A percentile compares a stretch with the other conserved stretches of the same genome.
Evolutionary conservation across 1,284 basidiomycete species (phyloP).

Genomic region (Trichosporon asahii): DNA sequence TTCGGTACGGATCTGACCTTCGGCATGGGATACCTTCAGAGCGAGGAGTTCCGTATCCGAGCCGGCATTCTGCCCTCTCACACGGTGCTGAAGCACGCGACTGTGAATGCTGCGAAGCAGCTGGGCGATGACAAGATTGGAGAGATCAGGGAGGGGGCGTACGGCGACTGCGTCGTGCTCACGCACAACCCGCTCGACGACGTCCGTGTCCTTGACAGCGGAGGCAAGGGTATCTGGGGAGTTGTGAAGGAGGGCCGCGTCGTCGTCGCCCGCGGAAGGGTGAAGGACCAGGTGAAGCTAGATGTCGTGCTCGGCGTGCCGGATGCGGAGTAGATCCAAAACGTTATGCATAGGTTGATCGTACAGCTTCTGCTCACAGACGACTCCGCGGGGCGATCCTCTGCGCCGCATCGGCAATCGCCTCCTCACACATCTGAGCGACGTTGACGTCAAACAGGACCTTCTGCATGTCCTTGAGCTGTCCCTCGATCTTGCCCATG

Average conservation of each 20-base stretch:
- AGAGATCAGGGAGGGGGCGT: slow-evolving; percentile 47
- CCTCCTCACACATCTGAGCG: slow-evolving; percentile 11
- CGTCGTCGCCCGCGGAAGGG: slow-evolving; percentile 22
- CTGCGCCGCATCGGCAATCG: neutral
- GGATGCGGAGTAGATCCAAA: slow-evolving; percentile 11
- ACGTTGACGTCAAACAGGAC: slow-evolving; percentile 18
- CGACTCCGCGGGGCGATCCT: neutral
- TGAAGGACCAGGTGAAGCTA: slow-evolving; percentile 16
- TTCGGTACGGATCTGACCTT: slow-evolving; percentile 23
- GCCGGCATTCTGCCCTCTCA: slow-evolving; percentile 50
- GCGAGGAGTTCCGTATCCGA: slow-evolving; percentile 53
- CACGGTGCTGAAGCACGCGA: slow-evolving; percentile 54
- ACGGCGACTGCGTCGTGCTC: slow-evolving; percentile 55
- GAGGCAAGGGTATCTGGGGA: slow-evolving; percentile 26
- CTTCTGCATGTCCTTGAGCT: slow-evolving; percentile 18
- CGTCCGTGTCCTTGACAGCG: slow-evolving; percentile 54
- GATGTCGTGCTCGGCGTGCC: slow-evolving; percentile 25
- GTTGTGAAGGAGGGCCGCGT: slow-evolving; percentile 29
- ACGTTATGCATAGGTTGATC: neutral
- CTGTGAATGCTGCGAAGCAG: slow-evolving; percentile 54
- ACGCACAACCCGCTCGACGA: slow-evolving; percentile 55
- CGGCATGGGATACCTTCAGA: slow-evolving; percentile 25
- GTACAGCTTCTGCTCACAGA: neutral
- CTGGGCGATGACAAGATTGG: slow-evolving; percentile 51
- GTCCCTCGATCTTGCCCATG: slow-evolving; percentile 19